phyloP scores from a whole-genome alignment of 1,284 basidiomycete genomes.

The Apiotrichum sp. region DNA sequence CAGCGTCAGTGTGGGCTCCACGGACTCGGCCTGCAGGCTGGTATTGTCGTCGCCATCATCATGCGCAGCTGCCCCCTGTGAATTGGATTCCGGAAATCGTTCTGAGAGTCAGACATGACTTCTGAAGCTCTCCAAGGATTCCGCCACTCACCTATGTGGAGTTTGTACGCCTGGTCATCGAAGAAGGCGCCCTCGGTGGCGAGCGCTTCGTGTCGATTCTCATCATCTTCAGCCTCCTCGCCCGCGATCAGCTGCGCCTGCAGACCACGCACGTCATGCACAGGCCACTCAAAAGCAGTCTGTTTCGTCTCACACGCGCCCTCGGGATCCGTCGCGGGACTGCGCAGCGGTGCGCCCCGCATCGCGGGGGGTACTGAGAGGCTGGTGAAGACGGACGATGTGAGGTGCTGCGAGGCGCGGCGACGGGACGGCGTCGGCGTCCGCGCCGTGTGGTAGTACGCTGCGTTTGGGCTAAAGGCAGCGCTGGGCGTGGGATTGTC shows the following conservation, averaged over 20 bases:
- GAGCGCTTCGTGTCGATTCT: slow-evolving; percentile 56
- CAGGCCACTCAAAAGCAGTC: slow-evolving; percentile 27
- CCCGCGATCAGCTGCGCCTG: slow-evolving; percentile 20
- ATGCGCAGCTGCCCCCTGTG: not conserved
- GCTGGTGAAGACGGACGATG: slow-evolving; percentile 11
- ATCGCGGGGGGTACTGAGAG: not conserved
- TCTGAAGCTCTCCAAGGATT: no score
- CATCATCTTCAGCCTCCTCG: slow-evolving; percentile 18
- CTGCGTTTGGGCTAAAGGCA: not conserved
- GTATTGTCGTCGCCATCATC: not conserved
- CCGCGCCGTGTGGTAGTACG: slow-evolving; percentile 4
- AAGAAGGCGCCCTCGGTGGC: slow-evolving; percentile 57
- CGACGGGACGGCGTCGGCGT: slow-evolving; percentile 15
- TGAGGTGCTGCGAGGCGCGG: slow-evolving; percentile 3
- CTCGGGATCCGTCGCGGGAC: not conserved
- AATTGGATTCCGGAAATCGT: slow-evolving; percentile 1
- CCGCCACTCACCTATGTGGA: slow-evolving; percentile 40
- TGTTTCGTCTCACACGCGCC: slow-evolving; percentile 17
- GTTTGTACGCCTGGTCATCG: slow-evolving; percentile 66
- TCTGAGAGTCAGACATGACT: slow-evolving; percentile 10
- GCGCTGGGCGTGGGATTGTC: slow-evolving; percentile 12
- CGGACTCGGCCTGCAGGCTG: not conserved
- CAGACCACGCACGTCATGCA: slow-evolving; percentile 15
- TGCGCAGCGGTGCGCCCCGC: not conserved
- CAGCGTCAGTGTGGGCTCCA: slow-evolving; percentile 16